Conservation (phyloP, 2,329 filamentous ascomycete genomes). For the Fusarium bactridioides region DNA sequence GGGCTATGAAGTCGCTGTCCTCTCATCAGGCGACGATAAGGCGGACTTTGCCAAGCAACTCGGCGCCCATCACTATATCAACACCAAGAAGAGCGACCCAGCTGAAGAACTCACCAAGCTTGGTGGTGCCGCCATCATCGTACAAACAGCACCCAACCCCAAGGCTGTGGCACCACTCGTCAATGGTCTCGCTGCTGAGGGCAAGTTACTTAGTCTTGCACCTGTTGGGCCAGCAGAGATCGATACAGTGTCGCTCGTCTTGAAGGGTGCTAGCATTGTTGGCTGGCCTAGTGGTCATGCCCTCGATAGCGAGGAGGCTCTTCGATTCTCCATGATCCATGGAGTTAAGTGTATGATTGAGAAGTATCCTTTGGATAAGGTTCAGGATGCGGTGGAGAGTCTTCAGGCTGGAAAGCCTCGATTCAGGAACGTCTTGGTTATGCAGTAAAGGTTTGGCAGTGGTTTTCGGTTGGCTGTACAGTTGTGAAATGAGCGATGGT, state of each 20-base stretch:
- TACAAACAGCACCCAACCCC: slow-evolving; percentile 69
- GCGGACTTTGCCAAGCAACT: slow-evolving; percentile 66
- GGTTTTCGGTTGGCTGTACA: neutral
- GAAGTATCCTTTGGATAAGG: slow-evolving; percentile 66
- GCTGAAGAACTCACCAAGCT: slow-evolving; percentile 59
- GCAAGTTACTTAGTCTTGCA: slow-evolving; percentile 68
- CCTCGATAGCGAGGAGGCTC: slow-evolving; percentile 70
- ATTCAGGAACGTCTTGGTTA: slow-evolving; percentile 55
- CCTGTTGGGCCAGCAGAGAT: slow-evolving; percentile 57
- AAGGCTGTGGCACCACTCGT: slow-evolving; percentile 62
- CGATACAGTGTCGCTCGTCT: slow-evolving; percentile 52
- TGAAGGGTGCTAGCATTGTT: slow-evolving; percentile 65
- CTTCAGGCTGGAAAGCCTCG: slow-evolving; percentile 53
- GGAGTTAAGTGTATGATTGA: slow-evolving; percentile 71
- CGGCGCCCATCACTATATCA: slow-evolving; percentile 55
- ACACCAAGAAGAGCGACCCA: slow-evolving; percentile 61
- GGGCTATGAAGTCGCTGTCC: slow-evolving; percentile 76
- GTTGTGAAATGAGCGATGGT: neutral
- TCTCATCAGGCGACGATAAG: slow-evolving; percentile 73
- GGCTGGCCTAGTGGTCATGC: slow-evolving; percentile 71
- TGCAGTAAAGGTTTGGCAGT: neutral
- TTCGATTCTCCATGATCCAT: slow-evolving; percentile 69
- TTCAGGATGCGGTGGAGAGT: slow-evolving; percentile 54
- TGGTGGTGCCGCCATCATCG: slow-evolving; percentile 68
- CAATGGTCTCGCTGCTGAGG: slow-evolving; percentile 59